Base-by-base conservation (phyloP, 345 rosid species). In the Firmiana major region DNA sequence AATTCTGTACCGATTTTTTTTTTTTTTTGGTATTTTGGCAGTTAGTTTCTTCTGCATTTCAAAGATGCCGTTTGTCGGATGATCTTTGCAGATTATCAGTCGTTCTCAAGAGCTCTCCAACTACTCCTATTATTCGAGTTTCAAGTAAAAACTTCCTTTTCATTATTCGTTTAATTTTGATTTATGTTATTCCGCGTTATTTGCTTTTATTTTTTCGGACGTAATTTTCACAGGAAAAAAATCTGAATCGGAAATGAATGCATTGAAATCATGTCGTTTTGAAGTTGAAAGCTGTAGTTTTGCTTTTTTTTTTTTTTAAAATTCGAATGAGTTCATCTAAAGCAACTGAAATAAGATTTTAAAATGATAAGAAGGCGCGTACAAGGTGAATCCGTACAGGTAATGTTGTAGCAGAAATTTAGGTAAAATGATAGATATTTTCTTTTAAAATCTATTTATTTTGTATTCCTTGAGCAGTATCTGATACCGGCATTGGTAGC, bases 401-500 rank as follows among this genome's bases (percentile, higher is more conserved):
- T 9, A 26, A 48, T 70, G 40, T 16, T 24, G 9, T 48, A 16
- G 19, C 57, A 26, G 40, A 69, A 38, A 21, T n/a, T 36, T 36
- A 2, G 48, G 13, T 74, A 26, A 42, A 42, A 21, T 15, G 13
- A n/a, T 19, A 34, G 16, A 15, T 19, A 21, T 7, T 73, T 1
- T 36, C n/a, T 38, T 13, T 9, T 0, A 31, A 31, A 12, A 10
- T 67, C 22, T 9, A 21, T 55, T 75, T 21, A n/a, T 59, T 67
- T 45, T 70, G 59, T 19, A 51, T 31, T 36, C 53, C 53, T 16
- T 55, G 66, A 66, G 65, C 79, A 93, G 98, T 94, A 77, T 75
- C 98, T 31, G 98, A 93, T 79, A 94, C 98, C 0, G 98, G 94
- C 2, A 71, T 79, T 2, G 93, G 94, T 55, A 87, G 90, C 82